Evolutionary conservation across 176 grass and related monocot species (phyloP), one percentile per base, ranked within the genome.

Genomic region (Aegilops tauschii): DNA sequence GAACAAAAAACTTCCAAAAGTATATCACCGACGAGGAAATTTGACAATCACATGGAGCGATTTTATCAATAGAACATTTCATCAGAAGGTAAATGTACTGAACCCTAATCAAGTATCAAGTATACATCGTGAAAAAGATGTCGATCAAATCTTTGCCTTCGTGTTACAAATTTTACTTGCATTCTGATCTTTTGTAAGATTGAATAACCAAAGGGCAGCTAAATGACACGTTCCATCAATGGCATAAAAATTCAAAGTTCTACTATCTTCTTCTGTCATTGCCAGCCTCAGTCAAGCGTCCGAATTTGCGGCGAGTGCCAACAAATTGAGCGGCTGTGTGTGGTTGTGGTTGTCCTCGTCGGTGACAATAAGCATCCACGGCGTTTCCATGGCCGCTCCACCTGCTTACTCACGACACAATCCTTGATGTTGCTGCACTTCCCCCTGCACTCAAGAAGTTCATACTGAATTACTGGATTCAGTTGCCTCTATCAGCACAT

Each of bases 311-410:
- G 81, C 18, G 4, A 72, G 84, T 12, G 73, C 61, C 5, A 89
- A 71, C 37, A 84, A 77, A 23, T 88, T 79, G 0, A 87, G 81
- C 77, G 88, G 78, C 72, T 70, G 82, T 61, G 92, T 67, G 30
- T 94, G 92, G 87, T 89, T 89, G 77, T 94, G 92, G 34, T 94
- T 89, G 71, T 86, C 86, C 86, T 94, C 92, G 81, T 94, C 91
- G 36, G 89, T 94, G 23, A 91, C 92, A 25, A 94, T 82, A 11
- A 94, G 77, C 92, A 91, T 94, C 39, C 31, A 40, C 8, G 5
- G 39, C 39, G 39, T 40, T 40, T 40, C 39, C 39, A 40, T 40
- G 39, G 39, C 39, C 39, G 8, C 50, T 47, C 44, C 44, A 47
- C 44, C 9, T 12, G 44, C 44, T 47, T 47, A 11, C 44, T 47